Percentiles rank a stretch among this genome's conserved stretches.
Evolutionary conservation across 2,329 filamentous ascomycete genomes (phyloP).

Genomic region (Aureobasidium sp.): DNA sequence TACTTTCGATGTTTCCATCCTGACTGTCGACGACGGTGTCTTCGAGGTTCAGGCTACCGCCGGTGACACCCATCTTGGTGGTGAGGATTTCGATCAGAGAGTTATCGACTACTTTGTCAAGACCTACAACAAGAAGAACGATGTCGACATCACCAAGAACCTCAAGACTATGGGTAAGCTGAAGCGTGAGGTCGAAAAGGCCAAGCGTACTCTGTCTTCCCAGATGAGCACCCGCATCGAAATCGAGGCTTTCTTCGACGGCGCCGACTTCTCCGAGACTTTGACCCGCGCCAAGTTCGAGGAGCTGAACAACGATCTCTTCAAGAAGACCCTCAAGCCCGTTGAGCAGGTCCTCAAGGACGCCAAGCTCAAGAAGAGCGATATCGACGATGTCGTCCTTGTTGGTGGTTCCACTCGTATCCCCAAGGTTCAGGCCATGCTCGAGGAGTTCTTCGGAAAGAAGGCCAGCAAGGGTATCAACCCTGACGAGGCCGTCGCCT

Average conservation of each 20-base stretch:
- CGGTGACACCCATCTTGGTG: constrained; percentile 95
- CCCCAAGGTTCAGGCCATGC: constrained; percentile 88
- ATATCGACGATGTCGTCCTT: constrained; percentile 93
- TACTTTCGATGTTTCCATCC: constrained; percentile 89
- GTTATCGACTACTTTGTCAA: constrained; percentile 95
- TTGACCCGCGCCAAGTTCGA: constrained; percentile 98
- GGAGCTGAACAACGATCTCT: constrained; percentile 96
- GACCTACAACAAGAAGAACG: constrained; percentile 97
- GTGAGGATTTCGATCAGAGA: constrained; percentile 98
- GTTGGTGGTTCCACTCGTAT: constrained; percentile 99
- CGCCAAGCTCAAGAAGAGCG: constrained; percentile 90
- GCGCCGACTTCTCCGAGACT: constrained; percentile 97
- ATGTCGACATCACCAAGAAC: constrained; percentile 86
- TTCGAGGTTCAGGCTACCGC: constrained; percentile 92
- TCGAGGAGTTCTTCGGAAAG: constrained; percentile 98
- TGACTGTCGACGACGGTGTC: constrained; percentile 62
- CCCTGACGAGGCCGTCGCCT: constrained; percentile 97
- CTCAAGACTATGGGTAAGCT: constrained; percentile 98
- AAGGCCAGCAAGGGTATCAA: constrained; percentile 99
- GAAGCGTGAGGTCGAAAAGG: constrained; percentile 99
- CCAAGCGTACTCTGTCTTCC: constrained; percentile 77
- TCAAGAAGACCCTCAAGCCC: constrained; percentile 98
- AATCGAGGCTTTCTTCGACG: constrained; percentile 94
- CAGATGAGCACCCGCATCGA: constrained; percentile 47
- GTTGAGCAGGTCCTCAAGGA: constrained; percentile 99